phyloP scores from a whole-genome alignment of 2,329 filamentous ascomycete species.

The Colletotrichum sp. region DNA sequence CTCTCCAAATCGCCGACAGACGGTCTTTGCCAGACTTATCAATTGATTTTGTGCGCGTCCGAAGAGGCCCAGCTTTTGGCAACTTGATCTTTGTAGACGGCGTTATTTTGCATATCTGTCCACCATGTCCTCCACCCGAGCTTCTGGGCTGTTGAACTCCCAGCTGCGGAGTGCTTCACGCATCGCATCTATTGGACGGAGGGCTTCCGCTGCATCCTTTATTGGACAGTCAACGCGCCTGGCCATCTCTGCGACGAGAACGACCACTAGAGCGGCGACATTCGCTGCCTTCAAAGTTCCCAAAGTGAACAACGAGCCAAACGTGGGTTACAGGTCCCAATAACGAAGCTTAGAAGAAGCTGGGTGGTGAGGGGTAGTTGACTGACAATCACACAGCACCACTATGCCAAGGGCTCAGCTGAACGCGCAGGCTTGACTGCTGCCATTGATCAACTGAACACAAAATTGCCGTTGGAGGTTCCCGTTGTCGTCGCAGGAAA shows the following conservation, averaged over 20 bases:
- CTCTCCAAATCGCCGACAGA: background rate
- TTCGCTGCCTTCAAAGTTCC: slow-evolving; percentile 89
- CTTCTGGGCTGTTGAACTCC: slow-evolving; percentile 16
- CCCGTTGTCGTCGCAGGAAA: slow-evolving; percentile 86
- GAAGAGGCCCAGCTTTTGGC: background rate
- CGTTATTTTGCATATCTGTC: background rate
- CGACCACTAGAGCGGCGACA: slow-evolving; percentile 50
- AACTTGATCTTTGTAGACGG: background rate
- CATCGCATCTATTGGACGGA: slow-evolving; percentile 4
- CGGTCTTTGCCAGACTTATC: background rate
- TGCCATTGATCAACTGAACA: slow-evolving; percentile 73
- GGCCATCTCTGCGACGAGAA: slow-evolving; percentile 28
- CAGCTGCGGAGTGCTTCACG: slow-evolving; percentile 17
- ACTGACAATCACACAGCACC: slow-evolving; percentile 68
- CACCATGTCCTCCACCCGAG: slow-evolving; percentile 18
- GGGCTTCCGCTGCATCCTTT: background rate
- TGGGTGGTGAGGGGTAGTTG: background rate
- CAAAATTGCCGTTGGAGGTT: slow-evolving; percentile 74
- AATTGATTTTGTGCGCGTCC: background rate
- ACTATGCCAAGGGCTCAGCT: slow-evolving; percentile 83
- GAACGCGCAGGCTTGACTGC: slow-evolving; percentile 79
- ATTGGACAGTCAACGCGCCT: background rate
- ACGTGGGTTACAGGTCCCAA: slow-evolving; percentile 64
- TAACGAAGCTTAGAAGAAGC: background rate
- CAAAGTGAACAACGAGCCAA: slow-evolving; percentile 90